Evolutionary conservation across 768 basidiomycete genomes (phyloP).

Genomic region (Phlebiopsis gigantea): DNA sequence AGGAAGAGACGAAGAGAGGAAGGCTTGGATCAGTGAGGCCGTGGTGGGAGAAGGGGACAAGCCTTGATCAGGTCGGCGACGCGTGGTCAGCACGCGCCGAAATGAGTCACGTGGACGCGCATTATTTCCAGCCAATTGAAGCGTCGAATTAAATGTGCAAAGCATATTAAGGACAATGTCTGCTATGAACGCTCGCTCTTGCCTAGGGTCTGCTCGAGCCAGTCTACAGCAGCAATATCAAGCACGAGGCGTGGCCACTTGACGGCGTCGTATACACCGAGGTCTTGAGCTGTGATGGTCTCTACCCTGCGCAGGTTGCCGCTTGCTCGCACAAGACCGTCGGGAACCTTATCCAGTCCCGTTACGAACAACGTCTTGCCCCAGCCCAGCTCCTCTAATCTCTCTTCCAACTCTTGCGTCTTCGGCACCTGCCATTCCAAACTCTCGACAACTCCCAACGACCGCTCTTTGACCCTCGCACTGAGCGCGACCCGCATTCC

Average conservation of each 20-base stretch:
- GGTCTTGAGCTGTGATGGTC: slow-evolving; percentile 54
- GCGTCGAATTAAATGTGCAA: slow-evolving; percentile 17
- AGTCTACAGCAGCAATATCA: slow-evolving; percentile 79
- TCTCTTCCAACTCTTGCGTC: slow-evolving; percentile 60
- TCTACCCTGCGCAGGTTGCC: slow-evolving; percentile 70
- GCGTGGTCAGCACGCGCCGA: slow-evolving; percentile 8
- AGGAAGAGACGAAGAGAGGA: background rate
- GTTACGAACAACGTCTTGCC: slow-evolving; percentile 74
- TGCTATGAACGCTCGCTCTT: slow-evolving; percentile 25
- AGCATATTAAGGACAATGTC: background rate
- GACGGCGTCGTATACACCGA: slow-evolving; percentile 78
- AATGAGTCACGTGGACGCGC: slow-evolving; percentile 23
- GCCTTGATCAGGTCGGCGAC: slow-evolving; percentile 4
- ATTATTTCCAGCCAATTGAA: background rate
- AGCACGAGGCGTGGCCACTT: slow-evolving; percentile 80
- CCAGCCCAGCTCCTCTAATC: slow-evolving; percentile 62
- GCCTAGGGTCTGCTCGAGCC: slow-evolving; percentile 59
- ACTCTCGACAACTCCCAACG: slow-evolving; percentile 69
- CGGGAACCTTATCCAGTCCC: slow-evolving; percentile 50
- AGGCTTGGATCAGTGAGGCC: background rate
- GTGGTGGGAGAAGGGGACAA: background rate
- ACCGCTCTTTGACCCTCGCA: slow-evolving; percentile 68
- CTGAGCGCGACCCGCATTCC: slow-evolving; percentile 90
- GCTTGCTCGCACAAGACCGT: slow-evolving; percentile 54
- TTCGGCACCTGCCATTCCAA: slow-evolving; percentile 70